Conservation (phyloP, 257 asterid genomes). For the Solanum corneliomulleri region DNA sequence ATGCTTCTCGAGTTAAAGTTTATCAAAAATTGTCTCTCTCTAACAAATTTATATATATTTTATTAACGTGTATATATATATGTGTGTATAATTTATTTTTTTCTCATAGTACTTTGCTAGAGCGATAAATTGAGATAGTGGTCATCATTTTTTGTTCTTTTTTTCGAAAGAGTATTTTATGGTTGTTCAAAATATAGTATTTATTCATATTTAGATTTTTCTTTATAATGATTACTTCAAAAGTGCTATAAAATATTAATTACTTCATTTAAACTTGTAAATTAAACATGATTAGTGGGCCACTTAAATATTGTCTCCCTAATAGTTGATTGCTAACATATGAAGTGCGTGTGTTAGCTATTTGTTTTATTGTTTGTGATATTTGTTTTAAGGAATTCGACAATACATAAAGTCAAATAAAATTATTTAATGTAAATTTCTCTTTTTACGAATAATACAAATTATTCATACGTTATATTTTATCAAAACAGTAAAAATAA, state of each 20-base stretch:
- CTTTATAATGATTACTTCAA: background rate
- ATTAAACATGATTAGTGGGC: background rate
- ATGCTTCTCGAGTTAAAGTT: rapidly evolving
- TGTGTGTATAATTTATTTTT: too few relatives aligned
- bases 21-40: too few relatives aligned
- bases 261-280: background rate
- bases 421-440: background rate
- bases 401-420: background rate
- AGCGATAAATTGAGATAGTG: background rate
- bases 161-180: background rate
- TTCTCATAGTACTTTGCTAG: background rate
- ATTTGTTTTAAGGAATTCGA: background rate
- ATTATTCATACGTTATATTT: background rate
- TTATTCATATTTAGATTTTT: background rate
- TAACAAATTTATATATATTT: background rate
- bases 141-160: background rate
- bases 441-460: too few relatives aligned
- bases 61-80: too few relatives aligned
- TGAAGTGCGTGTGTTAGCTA: background rate
- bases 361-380: background rate
- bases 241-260: background rate
- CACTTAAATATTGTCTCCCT: background rate
- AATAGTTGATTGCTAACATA: background rate
- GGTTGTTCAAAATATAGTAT: background rate
- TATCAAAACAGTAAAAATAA: background rate